Percentiles rank a stretch among this genome's conserved stretches.
Conservation (phyloP, 1,284 basidiomycete genomes). For the Malassezia restricta region DNA sequence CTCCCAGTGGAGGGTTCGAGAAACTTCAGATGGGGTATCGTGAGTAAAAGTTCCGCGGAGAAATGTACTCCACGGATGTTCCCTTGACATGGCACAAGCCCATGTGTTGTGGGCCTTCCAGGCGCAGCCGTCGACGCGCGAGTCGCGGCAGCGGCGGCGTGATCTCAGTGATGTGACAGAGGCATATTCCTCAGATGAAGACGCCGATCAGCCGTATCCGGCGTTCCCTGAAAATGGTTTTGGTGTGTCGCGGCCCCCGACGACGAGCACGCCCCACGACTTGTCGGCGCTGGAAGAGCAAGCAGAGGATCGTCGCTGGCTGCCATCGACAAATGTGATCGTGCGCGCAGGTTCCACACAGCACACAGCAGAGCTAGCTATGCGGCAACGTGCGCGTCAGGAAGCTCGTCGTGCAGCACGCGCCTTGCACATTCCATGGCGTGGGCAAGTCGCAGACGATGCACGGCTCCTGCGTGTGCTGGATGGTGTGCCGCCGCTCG, state of each 20-base stretch:
- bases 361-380: slow-evolving; percentile 9
- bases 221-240: background rate
- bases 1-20: background rate
- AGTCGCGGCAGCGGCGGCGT: background rate
- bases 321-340: slow-evolving; percentile 13
- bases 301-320: slow-evolving; percentile 14
- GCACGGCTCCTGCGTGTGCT: slow-evolving; percentile 27
- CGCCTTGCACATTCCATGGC: slow-evolving; percentile 24
- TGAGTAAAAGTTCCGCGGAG: background rate
- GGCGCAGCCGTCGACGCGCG: slow-evolving; percentile 11
- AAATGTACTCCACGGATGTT: background rate
- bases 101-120: slow-evolving; percentile 11
- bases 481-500: slow-evolving; percentile 32
- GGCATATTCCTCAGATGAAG: slow-evolving; percentile 8
- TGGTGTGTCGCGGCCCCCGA: background rate
- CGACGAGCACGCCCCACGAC: background rate
- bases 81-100: background rate
- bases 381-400: slow-evolving; percentile 6
- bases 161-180: background rate
- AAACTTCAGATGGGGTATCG: background rate
- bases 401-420: slow-evolving; percentile 21
- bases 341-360: slow-evolving; percentile 16
- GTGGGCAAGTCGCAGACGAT: slow-evolving; percentile 21
- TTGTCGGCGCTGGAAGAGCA: slow-evolving; percentile 1
- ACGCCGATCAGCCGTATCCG: background rate